Base-by-base conservation (phyloP, 1,139 yeast species). In the Nakaseomyces nivariensis region DNA sequence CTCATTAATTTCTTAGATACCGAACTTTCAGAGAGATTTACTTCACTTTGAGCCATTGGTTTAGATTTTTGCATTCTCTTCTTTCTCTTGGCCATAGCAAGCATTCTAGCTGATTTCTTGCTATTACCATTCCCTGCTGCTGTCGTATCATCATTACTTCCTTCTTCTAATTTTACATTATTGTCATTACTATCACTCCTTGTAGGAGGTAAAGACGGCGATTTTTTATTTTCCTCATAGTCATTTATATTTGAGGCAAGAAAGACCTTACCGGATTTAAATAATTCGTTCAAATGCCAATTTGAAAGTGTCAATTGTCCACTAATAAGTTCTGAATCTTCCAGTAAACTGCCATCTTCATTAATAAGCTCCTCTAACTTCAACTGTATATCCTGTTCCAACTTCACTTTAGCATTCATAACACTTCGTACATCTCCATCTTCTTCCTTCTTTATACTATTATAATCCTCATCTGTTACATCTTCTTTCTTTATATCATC, bases 31-130 rank as follows among this genome's bases (percentile, higher is more conserved):
- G 95, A 82, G 11, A 88, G 71, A 64, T 90, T 96, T 0, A 88
- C 82, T 0, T 86, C 74, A 59, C 77, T 82, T 51, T 69, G 71
- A 7, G 78, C 69, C 25, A 75, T 75, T 9, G 79, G 71, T 60
- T 82, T 84, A 9, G 92, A 92, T 55, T 80, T 85, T 17, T 41
- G 44, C 51, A 79, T 83, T 63, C 88, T 89, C 1, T 97, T 96
- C 62, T 85, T 81, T 60, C 98, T 77, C 62, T 87, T 86, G 37
- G 96, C 97, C 85, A 92, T 82, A 3, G 97, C 97, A 56, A 89
- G 79, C 70, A 89, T 76, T 64, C 97, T 75, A 0, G 98, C 96
- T 52, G 86, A 84, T 43, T 73, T 65, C n/a, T 67, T 65, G 5
- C 61, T 51, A 10, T 50, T 51, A 4, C 48, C 27, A 6, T 56